Percentiles rank a stretch among this genome's conserved stretches.
phyloP scores from a whole-genome alignment of 2,329 filamentous ascomycete species.

The Plectosphaerella sp. region DNA sequence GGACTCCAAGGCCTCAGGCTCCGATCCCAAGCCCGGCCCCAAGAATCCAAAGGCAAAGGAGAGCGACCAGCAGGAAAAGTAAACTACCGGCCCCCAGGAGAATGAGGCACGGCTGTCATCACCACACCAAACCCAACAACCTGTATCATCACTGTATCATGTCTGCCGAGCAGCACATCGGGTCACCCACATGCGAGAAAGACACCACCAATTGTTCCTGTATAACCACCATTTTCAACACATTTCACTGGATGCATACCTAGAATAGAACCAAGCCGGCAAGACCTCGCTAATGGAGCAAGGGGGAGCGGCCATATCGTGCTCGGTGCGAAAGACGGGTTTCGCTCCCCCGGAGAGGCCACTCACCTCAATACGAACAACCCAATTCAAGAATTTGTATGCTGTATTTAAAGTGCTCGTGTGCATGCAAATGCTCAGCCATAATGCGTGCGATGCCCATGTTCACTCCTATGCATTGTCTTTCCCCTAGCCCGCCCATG shows the following conservation, averaged over 20 bases:
- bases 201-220: conserved; percentile 16
- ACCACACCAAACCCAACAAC: not conserved
- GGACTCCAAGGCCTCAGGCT: conserved; percentile 15
- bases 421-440: not conserved
- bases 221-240: conserved; percentile 15
- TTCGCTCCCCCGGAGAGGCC: conserved; percentile 18
- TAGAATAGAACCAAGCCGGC: not conserved
- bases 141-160: not conserved
- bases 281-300: not conserved
- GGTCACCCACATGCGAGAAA: not conserved
- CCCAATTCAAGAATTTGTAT: not conserved
- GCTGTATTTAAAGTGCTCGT: not conserved
- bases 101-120: no score
- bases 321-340: conserved; percentile 5
- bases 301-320: not conserved
- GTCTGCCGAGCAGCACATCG: not conserved
- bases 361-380: conserved; percentile 25
- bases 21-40: conserved; percentile 9
- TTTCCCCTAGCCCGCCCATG: not conserved
- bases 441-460: not conserved
- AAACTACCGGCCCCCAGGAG: no score
- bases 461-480: no score
- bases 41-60: conserved; percentile 22
- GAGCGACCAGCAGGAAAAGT: conserved; percentile 17
- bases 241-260: no score